Evolutionary conservation across 345 rosid genomes (phyloP), one percentile per base, ranked within the genome.

Genomic region (Bruguiera gymnorhiza): DNA sequence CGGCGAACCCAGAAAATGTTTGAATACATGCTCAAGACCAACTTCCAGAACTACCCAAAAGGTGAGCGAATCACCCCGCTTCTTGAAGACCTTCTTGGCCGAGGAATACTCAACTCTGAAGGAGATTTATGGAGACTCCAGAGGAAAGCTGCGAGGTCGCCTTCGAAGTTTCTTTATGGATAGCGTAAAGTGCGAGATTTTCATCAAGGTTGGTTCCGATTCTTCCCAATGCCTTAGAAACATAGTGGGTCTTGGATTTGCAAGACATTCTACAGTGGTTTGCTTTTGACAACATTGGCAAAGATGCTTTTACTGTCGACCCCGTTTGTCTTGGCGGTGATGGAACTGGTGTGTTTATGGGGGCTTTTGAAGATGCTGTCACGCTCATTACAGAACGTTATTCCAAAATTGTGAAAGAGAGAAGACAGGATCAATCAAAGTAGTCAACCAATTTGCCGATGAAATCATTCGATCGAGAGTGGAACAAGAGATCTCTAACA

Each of bases 71-170:
- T 79, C 69, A 58, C 48, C 29, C 5, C 4, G 4, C 27, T 67
- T 61, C 84, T 83, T 24, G 52, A 70, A 34, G 87, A 83, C 65
- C 69, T 83, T 55, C 81, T 83, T 9, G 87, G 87, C 48, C 31
- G 58, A 11, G 87, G 87, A 60, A 83, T 83, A 72, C 81, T 83
- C 66, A 83, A 81, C 74, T 69, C 84, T 19, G 83, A 83, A 36
- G 87, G 80, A 1, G 76, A 83, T 11, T 20, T 74, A 6, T 83
- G 87, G 84, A 74, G 60, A 63, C 39, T 79, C 31, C 84, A 83
- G 63, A 63, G 87, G 30, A 81, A 83, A 64, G 79, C 78, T 37
- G 80, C 81, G 46, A 77, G 26, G 64, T 84, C 85, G 9, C 85
- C 85, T 79, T 16, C 31, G 80, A 6, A 77, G 67, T 39, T 84